Percentiles rank a stretch among this genome's conserved stretches.
Evolutionary conservation across 2,329 filamentous ascomycete species (phyloP).

Genomic region (Pseudocercospora vitis): DNA sequence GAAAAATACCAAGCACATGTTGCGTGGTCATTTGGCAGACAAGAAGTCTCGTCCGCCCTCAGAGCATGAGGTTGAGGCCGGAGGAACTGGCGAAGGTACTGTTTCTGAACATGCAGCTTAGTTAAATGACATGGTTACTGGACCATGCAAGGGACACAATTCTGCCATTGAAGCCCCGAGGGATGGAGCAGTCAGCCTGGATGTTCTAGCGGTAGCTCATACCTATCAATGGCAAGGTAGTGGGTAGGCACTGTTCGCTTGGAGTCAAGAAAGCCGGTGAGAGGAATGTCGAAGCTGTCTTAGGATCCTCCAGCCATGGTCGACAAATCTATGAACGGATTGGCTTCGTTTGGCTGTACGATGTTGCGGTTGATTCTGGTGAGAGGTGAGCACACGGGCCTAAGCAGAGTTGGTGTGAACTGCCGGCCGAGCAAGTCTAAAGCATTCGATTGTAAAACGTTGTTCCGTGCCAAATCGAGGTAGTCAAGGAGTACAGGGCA

Average conservation of each 20-base stretch:
- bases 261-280: slow-evolving; percentile 35
- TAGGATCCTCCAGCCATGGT: slow-evolving; percentile 34
- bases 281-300: slow-evolving; percentile 31
- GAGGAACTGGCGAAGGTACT: background rate
- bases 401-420: too few relatives aligned
- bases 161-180: slow-evolving; percentile 25
- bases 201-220: slow-evolving; percentile 35
- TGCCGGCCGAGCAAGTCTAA: too few relatives aligned
- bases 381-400: slow-evolving; percentile 17
- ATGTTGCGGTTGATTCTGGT: slow-evolving; percentile 21
- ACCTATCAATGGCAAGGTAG: slow-evolving; percentile 31
- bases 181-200: slow-evolving; percentile 34
- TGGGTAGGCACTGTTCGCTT: slow-evolving; percentile 33
- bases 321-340: slow-evolving; percentile 36
- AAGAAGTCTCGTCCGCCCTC: slow-evolving; percentile 21
- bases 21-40: slow-evolving; percentile 38
- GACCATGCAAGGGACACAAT: slow-evolving; percentile 28
- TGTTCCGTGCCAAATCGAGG: too few relatives aligned
- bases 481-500: too few relatives aligned
- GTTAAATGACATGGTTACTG: slow-evolving; percentile 26
- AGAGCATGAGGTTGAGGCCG: slow-evolving; percentile 1
- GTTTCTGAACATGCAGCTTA: slow-evolving; percentile 19
- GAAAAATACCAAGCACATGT: too few relatives aligned
- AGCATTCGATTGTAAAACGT: too few relatives aligned
- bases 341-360: slow-evolving; percentile 34